Conservation (phyloP, 345 rosid genomes). For the Ceriops zippeliana region DNA sequence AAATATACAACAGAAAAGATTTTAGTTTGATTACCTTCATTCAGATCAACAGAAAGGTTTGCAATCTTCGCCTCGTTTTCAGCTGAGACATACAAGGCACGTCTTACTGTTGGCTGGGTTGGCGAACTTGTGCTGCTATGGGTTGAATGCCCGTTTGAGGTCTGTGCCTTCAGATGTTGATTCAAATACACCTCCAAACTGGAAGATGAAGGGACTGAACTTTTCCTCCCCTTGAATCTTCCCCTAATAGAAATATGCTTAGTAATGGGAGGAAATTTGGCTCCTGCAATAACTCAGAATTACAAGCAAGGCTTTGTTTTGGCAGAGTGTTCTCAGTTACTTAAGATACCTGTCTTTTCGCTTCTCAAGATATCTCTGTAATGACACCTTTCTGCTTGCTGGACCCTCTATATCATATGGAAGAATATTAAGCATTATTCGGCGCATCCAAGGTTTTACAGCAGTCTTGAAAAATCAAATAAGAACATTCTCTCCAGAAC, state of each 20-base stretch:
- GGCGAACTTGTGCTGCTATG: slow-evolving; percentile 36
- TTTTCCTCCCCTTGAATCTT: slow-evolving; percentile 56
- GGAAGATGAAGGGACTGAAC: slow-evolving; percentile 44
- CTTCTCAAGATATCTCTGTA: slow-evolving; percentile 77
- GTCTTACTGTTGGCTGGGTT: slow-evolving; percentile 36
- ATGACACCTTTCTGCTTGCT: slow-evolving; percentile 52
- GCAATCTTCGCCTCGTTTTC: slow-evolving; percentile 18
- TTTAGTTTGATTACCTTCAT: slow-evolving; percentile 40
- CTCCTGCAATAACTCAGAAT: neutral
- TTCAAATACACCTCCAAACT: slow-evolving; percentile 53
- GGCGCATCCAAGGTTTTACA: neutral
- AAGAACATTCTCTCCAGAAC: neutral
- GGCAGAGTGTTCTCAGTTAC: slow-evolving; percentile 10
- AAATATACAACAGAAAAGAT: neutral
- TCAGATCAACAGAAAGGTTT: slow-evolving; percentile 54
- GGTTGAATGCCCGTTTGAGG: slow-evolving; percentile 48
- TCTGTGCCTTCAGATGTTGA: slow-evolving; percentile 41
- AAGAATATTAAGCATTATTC: slow-evolving; percentile 21
- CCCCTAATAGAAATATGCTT: slow-evolving; percentile 36
- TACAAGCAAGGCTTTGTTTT: neutral
- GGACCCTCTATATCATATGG: slow-evolving; percentile 65
- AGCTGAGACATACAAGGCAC: too few relatives aligned
- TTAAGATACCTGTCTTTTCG: slow-evolving; percentile 65
- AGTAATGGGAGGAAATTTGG: neutral
- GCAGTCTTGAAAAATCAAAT: neutral